These are phyloP conservation scores for Sclerotinia borealis DNA, from an alignment of 2,329 filamentous ascomycete species.

Conservation along the genomic window DNA sequence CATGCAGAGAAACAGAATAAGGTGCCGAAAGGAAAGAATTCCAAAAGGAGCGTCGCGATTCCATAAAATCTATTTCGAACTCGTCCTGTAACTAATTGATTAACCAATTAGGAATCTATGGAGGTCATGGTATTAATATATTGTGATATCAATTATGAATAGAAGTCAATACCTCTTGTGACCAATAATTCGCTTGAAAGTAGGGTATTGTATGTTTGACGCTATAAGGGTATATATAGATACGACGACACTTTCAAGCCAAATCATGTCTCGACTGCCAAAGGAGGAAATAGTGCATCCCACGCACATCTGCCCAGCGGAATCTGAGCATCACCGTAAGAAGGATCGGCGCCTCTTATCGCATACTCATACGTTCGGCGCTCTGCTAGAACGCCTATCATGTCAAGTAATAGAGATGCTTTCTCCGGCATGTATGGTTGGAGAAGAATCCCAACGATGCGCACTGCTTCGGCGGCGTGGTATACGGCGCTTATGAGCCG, in stretches of 20 bases:
- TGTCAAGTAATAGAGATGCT: conserved; percentile 64
- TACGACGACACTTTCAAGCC: background rate
- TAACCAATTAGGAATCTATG: background rate
- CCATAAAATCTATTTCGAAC: background rate
- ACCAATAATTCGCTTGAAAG: background rate
- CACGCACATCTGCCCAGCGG: conserved; percentile 35
- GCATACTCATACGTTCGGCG: conserved; percentile 61
- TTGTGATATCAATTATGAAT: background rate
- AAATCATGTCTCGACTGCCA: conserved; percentile 38
- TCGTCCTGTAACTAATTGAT: background rate
- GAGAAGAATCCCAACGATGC: conserved; percentile 75
- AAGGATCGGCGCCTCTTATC: conserved; percentile 54
- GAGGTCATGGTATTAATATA: background rate
- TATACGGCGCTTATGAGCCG: conserved; percentile 57
- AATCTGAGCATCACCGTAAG: conserved; percentile 52
- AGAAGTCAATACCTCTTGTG: background rate
- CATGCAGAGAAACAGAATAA: background rate
- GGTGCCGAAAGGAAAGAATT: background rate
- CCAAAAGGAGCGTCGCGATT: conserved; percentile 4
- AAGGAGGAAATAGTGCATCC: conserved; percentile 47
- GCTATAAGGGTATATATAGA: background rate
- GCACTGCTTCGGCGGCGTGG: conserved; percentile 66
- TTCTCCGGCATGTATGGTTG: conserved; percentile 89
- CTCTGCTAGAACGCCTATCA: conserved; percentile 62
- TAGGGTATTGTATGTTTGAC: background rate